Evolutionary conservation across 2,329 filamentous ascomycete genomes (phyloP).

Genomic region (Whalleya microplaca): DNA sequence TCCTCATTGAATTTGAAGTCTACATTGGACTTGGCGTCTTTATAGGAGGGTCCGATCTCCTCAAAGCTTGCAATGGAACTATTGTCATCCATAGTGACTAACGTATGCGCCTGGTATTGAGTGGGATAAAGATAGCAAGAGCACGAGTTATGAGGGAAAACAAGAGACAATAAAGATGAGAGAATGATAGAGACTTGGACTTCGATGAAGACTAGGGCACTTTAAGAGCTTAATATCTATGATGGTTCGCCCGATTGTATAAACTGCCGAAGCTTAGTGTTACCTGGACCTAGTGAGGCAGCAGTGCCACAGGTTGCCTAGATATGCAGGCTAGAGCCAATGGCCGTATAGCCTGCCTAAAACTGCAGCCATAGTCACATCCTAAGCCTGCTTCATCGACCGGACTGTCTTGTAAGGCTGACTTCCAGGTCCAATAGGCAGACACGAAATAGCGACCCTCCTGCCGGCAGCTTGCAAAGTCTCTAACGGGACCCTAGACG

Average conservation of each 20-base stretch:
- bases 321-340: background rate
- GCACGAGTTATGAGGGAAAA: background rate
- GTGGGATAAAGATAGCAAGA: background rate
- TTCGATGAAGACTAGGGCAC: background rate
- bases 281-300: background rate
- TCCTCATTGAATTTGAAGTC: slow-evolving; percentile 7
- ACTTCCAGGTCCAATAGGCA: too few species aligned
- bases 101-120: background rate
- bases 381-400: too few species aligned
- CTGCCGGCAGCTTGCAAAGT: too few species aligned
- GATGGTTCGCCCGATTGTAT: slow-evolving; percentile 2
- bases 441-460: too few species aligned
- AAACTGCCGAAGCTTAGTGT: background rate
- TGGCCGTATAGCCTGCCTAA: background rate
- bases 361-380: background rate
- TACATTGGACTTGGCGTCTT: background rate
- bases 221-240: background rate
- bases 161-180: background rate
- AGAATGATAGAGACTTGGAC: background rate
- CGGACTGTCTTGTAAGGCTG: too few species aligned
- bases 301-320: slow-evolving; percentile 13
- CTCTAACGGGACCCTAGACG: too few species aligned
- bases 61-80: slow-evolving; percentile 40
- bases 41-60: slow-evolving; percentile 32
- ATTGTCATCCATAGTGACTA: slow-evolving; percentile 31